Conservation (phyloP, 2,329 filamentous ascomycete genomes). For the Phyllosticta citriasiana region DNA sequence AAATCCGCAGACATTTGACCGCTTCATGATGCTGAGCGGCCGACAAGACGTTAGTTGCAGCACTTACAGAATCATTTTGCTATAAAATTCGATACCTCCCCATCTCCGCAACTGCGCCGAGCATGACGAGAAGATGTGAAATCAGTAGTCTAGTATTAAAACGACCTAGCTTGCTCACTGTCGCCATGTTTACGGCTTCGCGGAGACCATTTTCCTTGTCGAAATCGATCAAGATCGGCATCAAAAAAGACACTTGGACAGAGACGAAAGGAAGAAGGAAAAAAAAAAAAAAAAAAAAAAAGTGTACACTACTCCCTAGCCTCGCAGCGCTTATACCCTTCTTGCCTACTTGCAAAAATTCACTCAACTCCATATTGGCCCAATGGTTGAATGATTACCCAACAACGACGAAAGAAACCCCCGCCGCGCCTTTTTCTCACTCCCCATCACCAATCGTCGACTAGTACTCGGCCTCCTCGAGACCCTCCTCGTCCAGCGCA, state of each 20-base stretch:
- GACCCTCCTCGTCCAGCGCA: conserved; percentile 79
- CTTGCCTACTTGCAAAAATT: background rate
- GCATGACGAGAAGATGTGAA: background rate
- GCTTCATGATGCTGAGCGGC: background rate
- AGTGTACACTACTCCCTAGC: background rate
- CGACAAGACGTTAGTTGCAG: background rate
- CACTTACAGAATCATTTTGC: background rate
- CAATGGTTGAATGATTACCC: background rate
- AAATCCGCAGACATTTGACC: background rate
- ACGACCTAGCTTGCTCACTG: background rate
- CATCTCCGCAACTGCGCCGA: background rate
- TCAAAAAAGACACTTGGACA: background rate
- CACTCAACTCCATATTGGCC: background rate
- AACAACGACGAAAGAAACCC: background rate
- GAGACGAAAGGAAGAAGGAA: background rate
- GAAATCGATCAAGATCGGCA: background rate
- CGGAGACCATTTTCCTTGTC: background rate
- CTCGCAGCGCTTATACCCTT: background rate
- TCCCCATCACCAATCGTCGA: background rate
- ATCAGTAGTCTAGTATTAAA: background rate
- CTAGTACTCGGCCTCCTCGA: conserved; percentile 85
- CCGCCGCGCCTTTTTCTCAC: background rate
- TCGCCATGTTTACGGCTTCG: background rate
- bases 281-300: background rate
- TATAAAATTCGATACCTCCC: too few relatives aligned